Base-by-base conservation (phyloP, 495 filamentous ascomycete species). In the Xylaria telfairii region DNA sequence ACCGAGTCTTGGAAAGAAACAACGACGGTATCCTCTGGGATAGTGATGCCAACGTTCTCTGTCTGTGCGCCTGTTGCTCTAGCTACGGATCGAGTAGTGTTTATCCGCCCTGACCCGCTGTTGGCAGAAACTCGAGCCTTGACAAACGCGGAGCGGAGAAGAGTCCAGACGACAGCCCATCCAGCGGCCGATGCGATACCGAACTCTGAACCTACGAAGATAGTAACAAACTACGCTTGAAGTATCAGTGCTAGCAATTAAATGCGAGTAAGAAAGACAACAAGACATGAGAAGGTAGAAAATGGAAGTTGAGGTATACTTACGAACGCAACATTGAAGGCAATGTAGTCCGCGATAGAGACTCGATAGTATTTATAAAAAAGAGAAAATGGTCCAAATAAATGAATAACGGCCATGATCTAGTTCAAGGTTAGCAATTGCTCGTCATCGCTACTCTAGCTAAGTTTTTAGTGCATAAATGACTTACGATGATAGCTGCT, bases 351-450 rank as follows among this genome's bases (percentile, higher is more conserved):
- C 34, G 83, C 80, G 6, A 87, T 74, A 15, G 83, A 86, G 37
- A 82, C 79, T 66, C 80, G 81, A 79, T 84, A 86, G 79, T 81
- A 85, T 5, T 74, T 69, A 73, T 83, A 84, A 62, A 86, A 85
- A 15, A 83, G 75, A 17, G 70, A 76, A 1, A 81, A 76, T 0
- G 82, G 76, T 0, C 78, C 76, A 70, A 86, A 81, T 15, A 87
- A 76, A 34, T 83, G 82, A 53, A 79, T 80, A 10, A 85, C 81
- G 39, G 83, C 84, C 62, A 78, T 79, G 67, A 86, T 83, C 76
- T 78, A 73, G 47, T 3, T 3, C 3, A 17, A 46, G 0, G 30
- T 65, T n/a, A 56, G 28, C 39, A 41, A 65, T n/a, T 54, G 65
- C 26, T 62, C 49, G 21, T 32, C 44, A 17, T 47, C 24, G 49